Conservation (phyloP, 1,284 basidiomycete species). For the Sanghuangporus weigelae region DNA sequence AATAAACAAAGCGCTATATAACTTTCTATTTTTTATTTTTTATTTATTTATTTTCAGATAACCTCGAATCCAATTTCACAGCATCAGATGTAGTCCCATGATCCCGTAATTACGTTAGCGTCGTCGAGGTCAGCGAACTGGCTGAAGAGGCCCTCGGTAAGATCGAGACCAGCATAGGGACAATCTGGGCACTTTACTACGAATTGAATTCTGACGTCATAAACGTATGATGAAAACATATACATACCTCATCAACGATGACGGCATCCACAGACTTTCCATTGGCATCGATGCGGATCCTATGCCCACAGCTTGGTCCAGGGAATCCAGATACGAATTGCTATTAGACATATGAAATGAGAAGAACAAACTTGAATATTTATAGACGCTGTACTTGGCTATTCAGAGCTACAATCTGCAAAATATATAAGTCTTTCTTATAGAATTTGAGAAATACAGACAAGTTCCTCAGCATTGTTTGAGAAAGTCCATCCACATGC, state of each 20-base stretch:
- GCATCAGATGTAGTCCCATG: neutral
- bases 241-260: conserved; percentile 61
- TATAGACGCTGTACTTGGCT: conserved; percentile 43
- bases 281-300: conserved; percentile 57
- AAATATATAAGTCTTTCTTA: conserved; percentile 1
- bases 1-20: neutral
- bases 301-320: conserved; percentile 49
- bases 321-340: too few relatives aligned
- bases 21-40: neutral
- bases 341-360: too few relatives aligned
- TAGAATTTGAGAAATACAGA: neutral
- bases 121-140: conserved; percentile 4
- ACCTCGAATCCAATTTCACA: neutral
- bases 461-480: neutral
- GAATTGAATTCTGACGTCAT: neutral
- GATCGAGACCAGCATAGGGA: conserved; percentile 53
- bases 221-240: neutral
- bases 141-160: conserved; percentile 10
- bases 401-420: conserved; percentile 16
- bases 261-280: conserved; percentile 57
- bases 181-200: conserved; percentile 39
- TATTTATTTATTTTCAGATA: neutral
- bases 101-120: neutral
- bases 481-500: neutral
- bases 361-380: too few relatives aligned